A percentile compares a stretch with the other conserved stretches of the same genome.
Evolutionary conservation across 495 filamentous ascomycete species (phyloP).

Genomic region (Bathelium albidoporum): DNA sequence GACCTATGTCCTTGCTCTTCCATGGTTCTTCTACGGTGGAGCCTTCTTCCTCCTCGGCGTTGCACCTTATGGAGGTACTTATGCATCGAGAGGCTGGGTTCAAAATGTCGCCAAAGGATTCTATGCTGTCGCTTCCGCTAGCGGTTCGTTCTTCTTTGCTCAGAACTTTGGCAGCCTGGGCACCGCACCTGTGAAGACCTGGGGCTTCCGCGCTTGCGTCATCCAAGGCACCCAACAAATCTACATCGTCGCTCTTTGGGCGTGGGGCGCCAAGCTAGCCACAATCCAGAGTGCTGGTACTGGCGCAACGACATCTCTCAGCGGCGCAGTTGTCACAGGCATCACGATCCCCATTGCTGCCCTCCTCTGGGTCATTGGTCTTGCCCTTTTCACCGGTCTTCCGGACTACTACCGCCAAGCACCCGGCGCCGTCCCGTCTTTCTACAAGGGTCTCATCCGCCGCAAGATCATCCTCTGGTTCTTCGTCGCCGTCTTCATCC

Average conservation of each 20-base stretch:
- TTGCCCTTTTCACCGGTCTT: conserved; percentile 45
- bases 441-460: conserved; percentile 45
- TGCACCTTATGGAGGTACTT: conserved; percentile 33
- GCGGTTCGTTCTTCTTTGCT: conserved; percentile 52
- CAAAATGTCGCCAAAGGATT: conserved; percentile 50
- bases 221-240: conserved; percentile 56
- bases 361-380: conserved; percentile 42
- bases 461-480: conserved; percentile 53
- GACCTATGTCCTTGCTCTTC: conserved; percentile 43
- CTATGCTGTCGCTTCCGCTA: conserved; percentile 50
- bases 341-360: conserved; percentile 42
- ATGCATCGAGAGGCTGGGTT: conserved; percentile 25
- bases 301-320: conserved; percentile 14
- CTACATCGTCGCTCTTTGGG: conserved; percentile 56
- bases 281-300: background rate
- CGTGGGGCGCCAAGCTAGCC: conserved; percentile 41
- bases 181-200: conserved; percentile 48
- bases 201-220: conserved; percentile 54
- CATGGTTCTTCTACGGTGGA: conserved; percentile 53
- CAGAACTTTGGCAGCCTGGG: conserved; percentile 59
- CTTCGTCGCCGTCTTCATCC: conserved; percentile 51
- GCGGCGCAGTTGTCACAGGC: conserved; percentile 34
- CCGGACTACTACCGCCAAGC: conserved; percentile 57
- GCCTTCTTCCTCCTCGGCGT: conserved; percentile 56
- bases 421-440: conserved; percentile 56